Percentiles rank a stretch among this genome's conserved stretches.
Evolutionary conservation across 805 yeast genomes (phyloP).

Genomic region (Grigorovia transvaalensis): DNA sequence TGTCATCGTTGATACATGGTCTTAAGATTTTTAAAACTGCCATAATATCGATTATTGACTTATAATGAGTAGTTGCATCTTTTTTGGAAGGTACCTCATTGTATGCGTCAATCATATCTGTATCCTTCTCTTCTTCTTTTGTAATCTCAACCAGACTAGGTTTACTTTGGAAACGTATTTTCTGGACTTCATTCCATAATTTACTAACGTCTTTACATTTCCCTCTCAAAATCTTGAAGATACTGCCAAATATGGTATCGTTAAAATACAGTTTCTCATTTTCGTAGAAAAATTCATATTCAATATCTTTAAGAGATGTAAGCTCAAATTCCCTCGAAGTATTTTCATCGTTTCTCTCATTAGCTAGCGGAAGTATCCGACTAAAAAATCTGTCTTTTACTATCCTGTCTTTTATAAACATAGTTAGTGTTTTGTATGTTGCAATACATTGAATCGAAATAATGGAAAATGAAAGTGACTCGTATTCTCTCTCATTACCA

Average conservation of each 20-base stretch:
- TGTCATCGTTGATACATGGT: slow-evolving; percentile 16
- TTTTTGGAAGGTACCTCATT: slow-evolving; percentile 17
- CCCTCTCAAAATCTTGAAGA: slow-evolving; percentile 40
- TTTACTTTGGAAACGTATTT: slow-evolving; percentile 36
- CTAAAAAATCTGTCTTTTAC: slow-evolving; percentile 20
- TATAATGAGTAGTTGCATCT: slow-evolving; percentile 1
- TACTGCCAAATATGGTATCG: slow-evolving; percentile 69
- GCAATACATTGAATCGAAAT: slow-evolving; percentile 45
- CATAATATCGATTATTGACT: slow-evolving; percentile 30
- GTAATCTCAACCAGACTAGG: slow-evolving; percentile 8
- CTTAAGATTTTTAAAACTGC: slow-evolving; percentile 40
- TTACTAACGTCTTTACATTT: slow-evolving; percentile 33
- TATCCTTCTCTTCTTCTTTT: slow-evolving; percentile 11
- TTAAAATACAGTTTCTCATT: slow-evolving; percentile 51
- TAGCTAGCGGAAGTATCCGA: slow-evolving; percentile 1
- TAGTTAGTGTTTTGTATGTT: slow-evolving; percentile 35
- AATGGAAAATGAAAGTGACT: slow-evolving; percentile 20
- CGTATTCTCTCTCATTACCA: slow-evolving; percentile 24
- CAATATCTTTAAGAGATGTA: slow-evolving; percentile 20
- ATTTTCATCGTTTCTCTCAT: slow-evolving; percentile 5
- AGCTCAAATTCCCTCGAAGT: neutral
- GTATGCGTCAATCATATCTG: slow-evolving; percentile 20
- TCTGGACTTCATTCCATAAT: slow-evolving; percentile 52
- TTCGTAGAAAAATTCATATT: slow-evolving; percentile 47
- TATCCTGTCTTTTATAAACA: slow-evolving; percentile 34